Conservation (phyloP, 352 stramenopile species). For the Phytopythium aichiense region DNA sequence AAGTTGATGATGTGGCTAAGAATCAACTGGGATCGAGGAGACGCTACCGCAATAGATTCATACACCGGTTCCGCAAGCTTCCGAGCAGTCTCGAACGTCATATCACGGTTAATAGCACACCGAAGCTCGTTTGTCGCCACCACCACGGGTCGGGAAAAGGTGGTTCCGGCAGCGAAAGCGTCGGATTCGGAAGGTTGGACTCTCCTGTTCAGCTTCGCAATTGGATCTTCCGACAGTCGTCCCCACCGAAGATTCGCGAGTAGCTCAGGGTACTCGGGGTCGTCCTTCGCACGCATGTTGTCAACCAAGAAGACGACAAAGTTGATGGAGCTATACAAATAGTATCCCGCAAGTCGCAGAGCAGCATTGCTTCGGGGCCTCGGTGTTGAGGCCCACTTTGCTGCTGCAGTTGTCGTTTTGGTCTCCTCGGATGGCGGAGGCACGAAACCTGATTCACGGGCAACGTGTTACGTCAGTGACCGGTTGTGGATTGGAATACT, state of each 20-base stretch:
- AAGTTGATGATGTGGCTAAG: conserved; percentile 3
- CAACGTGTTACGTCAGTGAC: conserved; percentile 21
- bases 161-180: too few species aligned
- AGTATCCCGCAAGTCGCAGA: conserved; percentile 10
- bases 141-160: conserved; percentile 11
- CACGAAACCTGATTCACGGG: conserved; percentile 5
- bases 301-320: conserved; percentile 19
- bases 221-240: background rate
- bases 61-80: background rate
- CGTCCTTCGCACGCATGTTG: conserved; percentile 13
- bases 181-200: background rate
- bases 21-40: background rate
- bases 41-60: conserved; percentile 1
- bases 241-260: conserved; percentile 12
- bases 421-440: too few species aligned
- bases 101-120: conserved; percentile 9
- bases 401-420: too few species aligned
- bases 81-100: conserved; percentile 7
- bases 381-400: too few species aligned
- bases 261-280: conserved; percentile 12
- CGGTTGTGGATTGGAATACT: too few species aligned
- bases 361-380: too few species aligned
- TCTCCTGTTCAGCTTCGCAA: conserved; percentile 5
- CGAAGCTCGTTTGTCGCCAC: conserved; percentile 15
- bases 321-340: conserved; percentile 15